Evolutionary conservation across 163 green algal genomes (phyloP).

Genomic region (Chloromonas sp.): DNA sequence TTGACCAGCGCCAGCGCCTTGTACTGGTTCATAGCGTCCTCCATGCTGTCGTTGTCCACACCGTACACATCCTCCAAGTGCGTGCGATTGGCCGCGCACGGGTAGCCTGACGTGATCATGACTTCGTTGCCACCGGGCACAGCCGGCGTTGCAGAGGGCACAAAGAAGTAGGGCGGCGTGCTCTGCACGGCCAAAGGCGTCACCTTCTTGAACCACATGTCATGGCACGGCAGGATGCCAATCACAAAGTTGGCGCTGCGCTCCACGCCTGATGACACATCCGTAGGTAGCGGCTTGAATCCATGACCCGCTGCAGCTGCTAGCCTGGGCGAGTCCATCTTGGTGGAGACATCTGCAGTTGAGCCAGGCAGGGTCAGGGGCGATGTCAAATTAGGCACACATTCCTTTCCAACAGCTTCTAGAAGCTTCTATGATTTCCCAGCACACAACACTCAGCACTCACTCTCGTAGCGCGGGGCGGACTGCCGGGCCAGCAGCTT

Average conservation of each 20-base stretch:
- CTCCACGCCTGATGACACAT: constrained; percentile 1
- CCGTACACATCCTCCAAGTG: constrained; percentile 2
- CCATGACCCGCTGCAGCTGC: neutral
- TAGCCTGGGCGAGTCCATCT: constrained; percentile 10
- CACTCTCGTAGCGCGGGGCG: neutral
- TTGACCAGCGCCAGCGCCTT: constrained; percentile 5
- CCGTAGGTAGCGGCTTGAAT: constrained; percentile 1
- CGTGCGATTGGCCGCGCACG: neutral
- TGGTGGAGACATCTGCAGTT: constrained; percentile 8
- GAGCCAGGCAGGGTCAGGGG: neutral
- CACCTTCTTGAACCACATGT: constrained; percentile 8
- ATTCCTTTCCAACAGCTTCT: neutral
- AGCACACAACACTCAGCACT: neutral
- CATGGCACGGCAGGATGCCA: constrained; percentile 6
- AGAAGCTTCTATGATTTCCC: neutral
- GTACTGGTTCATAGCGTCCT: constrained; percentile 3
- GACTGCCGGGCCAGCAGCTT: neutral
- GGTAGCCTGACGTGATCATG: constrained; percentile 8
- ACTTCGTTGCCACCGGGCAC: constrained; percentile 2
- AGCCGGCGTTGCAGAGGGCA: constrained; percentile 4
- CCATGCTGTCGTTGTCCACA: neutral
- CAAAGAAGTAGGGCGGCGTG: constrained; percentile 7
- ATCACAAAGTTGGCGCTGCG: constrained; percentile 8
- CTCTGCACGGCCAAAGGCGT: neutral
- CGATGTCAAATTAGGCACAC: neutral